Evolutionary conservation across 1,139 yeast genomes (phyloP).

Genomic region (Scheffersomyces stambukii): DNA sequence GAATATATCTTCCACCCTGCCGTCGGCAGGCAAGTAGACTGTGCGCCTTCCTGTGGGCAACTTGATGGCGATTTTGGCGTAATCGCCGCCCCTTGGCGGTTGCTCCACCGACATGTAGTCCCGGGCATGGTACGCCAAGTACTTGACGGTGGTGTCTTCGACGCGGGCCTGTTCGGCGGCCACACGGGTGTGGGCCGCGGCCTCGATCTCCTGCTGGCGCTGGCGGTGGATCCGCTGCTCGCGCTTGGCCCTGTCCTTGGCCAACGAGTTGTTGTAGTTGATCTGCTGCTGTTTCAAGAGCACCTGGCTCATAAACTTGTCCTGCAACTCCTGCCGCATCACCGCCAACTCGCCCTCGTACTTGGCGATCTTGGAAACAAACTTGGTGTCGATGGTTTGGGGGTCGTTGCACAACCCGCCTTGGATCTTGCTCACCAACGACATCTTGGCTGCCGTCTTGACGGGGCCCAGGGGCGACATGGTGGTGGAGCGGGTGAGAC

Average conservation of each 20-base stretch:
- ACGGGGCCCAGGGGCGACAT: constrained; percentile 61
- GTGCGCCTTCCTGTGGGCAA: constrained; percentile 50
- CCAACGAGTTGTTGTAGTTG: constrained; percentile 69
- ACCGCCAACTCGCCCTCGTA: constrained; percentile 59
- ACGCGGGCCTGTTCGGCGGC: neutral
- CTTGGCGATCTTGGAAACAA: constrained; percentile 43
- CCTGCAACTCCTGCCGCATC: constrained; percentile 59
- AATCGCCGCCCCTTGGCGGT: too few relatives aligned
- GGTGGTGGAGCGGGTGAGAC: constrained; percentile 49
- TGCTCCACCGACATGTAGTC: too few relatives aligned
- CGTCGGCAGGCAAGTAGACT: constrained; percentile 43
- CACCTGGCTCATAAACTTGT: constrained; percentile 54
- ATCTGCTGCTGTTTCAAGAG: constrained; percentile 72
- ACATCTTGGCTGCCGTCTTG: constrained; percentile 50
- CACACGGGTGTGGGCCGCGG: neutral
- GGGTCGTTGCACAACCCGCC: constrained; percentile 39
- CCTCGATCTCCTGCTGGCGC: constrained; percentile 18
- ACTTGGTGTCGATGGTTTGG: constrained; percentile 30
- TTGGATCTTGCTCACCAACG: constrained; percentile 63
- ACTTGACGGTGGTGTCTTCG: too few relatives aligned
- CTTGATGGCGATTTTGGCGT: constrained; percentile 58
- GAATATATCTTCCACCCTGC: constrained; percentile 52
- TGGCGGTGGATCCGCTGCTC: constrained; percentile 30
- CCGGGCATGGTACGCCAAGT: too few relatives aligned
- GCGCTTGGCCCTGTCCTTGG: constrained; percentile 45